These are phyloP conservation scores for Entonaema liquescens DNA, from an alignment of 495 filamentous ascomycete genomes.

Conservation along the genomic window DNA sequence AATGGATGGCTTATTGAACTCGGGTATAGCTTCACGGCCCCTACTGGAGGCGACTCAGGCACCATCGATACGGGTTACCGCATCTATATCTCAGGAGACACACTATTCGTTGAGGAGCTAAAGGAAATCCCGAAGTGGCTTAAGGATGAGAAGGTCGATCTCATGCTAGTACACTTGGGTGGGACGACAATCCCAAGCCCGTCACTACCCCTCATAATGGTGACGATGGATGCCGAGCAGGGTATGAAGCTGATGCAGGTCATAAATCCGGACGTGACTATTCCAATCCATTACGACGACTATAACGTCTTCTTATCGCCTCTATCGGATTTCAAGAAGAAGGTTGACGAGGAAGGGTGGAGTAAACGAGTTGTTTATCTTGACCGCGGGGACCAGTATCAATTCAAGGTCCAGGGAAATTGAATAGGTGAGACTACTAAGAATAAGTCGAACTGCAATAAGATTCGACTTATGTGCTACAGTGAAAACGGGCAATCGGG, in stretches of 20 bases:
- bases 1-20: conserved; percentile 79
- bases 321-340: conserved; percentile 67
- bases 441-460: not conserved
- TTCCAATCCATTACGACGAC: conserved; percentile 77
- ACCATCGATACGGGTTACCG: conserved; percentile 62
- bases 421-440: conserved; percentile 9
- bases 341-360: conserved; percentile 61
- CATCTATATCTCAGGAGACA: conserved; percentile 80
- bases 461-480: not conserved
- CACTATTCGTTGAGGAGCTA: conserved; percentile 70
- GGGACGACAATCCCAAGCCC: conserved; percentile 72
- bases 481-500: not conserved
- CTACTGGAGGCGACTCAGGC: conserved; percentile 26
- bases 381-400: conserved; percentile 67
- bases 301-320: conserved; percentile 70
- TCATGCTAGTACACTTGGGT: conserved; percentile 74
- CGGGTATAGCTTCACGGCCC: conserved; percentile 50
- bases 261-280: conserved; percentile 68
- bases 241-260: conserved; percentile 68
- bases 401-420: conserved; percentile 58
- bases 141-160: conserved; percentile 62
- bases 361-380: conserved; percentile 66
- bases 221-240: conserved; percentile 77
- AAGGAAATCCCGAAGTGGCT: conserved; percentile 62
- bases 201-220: conserved; percentile 66